A percentile compares a stretch with the other conserved stretches of the same genome.
phyloP scores from a whole-genome alignment of 2,329 filamentous ascomycete species.

The Fusarium sp. region DNA sequence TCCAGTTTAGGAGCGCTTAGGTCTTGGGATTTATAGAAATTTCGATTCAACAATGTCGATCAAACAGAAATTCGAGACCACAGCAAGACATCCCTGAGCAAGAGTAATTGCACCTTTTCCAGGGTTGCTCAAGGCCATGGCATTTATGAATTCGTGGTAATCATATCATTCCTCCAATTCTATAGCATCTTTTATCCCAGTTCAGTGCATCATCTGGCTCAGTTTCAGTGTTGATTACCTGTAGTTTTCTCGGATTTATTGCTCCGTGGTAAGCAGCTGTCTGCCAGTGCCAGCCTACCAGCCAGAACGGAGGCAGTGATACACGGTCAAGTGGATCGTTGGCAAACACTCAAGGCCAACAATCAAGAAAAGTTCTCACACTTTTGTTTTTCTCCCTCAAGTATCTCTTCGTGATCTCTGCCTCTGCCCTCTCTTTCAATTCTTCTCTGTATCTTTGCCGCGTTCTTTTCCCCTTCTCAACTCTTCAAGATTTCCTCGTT shows the following conservation, averaged over 20 bases:
- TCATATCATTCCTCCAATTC: fast-evolving
- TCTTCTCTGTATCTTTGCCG: no score
- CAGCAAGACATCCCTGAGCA: no score
- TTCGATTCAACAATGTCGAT: no score
- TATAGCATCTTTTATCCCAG: fast-evolving
- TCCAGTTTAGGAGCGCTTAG: no score
- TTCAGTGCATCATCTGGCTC: fast-evolving
- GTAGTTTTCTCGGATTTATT: fast-evolving
- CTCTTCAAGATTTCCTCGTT: neutral
- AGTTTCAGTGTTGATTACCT: fast-evolving
- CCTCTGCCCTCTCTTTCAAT: neutral
- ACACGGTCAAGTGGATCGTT: fast-evolving
- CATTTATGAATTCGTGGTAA: neutral
- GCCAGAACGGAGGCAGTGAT: fast-evolving
- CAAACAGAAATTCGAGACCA: no score
- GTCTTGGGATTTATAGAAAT: no score
- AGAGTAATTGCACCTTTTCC: no score
- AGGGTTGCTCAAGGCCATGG: neutral
- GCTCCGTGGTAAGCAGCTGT: fast-evolving
- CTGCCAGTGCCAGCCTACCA: neutral
- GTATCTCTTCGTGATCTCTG: neutral
- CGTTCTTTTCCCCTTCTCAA: fast-evolving
- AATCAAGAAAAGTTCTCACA: fast-evolving
- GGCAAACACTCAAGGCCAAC: neutral
- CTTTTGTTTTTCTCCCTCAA: no score